A percentile compares a stretch with the other conserved stretches of the same genome.
Conservation (phyloP, 2,329 filamentous ascomycete genomes). For the Aspergillus sp. region DNA sequence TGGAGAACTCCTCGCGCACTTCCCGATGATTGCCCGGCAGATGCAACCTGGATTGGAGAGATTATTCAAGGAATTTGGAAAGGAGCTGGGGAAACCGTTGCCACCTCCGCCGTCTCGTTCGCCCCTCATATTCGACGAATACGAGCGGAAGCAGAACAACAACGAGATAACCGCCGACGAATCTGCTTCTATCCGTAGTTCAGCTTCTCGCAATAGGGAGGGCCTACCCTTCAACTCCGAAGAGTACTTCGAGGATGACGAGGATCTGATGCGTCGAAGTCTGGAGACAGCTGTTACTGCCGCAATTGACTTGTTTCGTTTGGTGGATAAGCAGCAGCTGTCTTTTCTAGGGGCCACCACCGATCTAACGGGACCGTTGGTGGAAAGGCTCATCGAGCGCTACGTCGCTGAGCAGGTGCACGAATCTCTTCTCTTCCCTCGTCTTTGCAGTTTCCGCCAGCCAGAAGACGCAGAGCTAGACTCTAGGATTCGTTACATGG, state of each 20-base stretch:
- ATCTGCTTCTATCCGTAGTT: conserved; percentile 37
- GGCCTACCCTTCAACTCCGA: conserved; percentile 59
- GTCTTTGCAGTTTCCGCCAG: conserved; percentile 74
- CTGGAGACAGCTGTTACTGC: conserved; percentile 89
- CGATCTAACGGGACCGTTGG: conserved; percentile 84
- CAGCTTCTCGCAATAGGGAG: conserved; percentile 35
- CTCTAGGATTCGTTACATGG: conserved; percentile 87
- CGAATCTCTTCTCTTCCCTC: conserved; percentile 77
- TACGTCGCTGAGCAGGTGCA: conserved; percentile 94
- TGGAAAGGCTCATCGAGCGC: conserved; percentile 91
- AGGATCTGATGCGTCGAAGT: conserved; percentile 83
- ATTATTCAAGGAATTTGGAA: conserved; percentile 84
- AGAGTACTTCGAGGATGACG: conserved; percentile 82
- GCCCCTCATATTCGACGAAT: conserved; percentile 58
- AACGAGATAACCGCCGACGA: conserved; percentile 43
- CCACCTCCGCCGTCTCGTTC: conserved; percentile 65
- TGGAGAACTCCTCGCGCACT: conserved; percentile 83
- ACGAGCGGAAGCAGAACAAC: conserved; percentile 47
- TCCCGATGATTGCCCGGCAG: conserved; percentile 92
- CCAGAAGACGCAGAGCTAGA: conserved; percentile 86
- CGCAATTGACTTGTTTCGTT: conserved; percentile 93
- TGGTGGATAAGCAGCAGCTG: conserved; percentile 92
- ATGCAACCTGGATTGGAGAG: conserved; percentile 92
- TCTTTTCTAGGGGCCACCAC: conserved; percentile 90
- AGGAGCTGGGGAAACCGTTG: conserved; percentile 80